phyloP scores from a whole-genome alignment of 805 yeast genomes.

The Candida multigemmis region DNA sequence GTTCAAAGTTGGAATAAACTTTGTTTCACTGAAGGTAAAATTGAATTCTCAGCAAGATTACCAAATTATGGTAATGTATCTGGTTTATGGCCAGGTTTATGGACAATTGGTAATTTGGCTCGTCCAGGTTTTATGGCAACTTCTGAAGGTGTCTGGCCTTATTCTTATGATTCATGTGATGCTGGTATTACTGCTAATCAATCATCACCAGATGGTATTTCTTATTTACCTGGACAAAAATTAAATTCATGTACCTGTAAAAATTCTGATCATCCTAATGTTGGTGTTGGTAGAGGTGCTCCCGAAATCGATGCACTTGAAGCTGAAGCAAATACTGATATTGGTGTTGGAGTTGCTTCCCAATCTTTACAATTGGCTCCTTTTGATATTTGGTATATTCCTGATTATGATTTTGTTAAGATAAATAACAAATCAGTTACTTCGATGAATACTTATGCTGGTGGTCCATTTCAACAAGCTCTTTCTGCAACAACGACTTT shows the following conservation, averaged over 20 bases:
- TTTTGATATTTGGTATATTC: constrained; percentile 87
- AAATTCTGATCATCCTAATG: constrained; percentile 29
- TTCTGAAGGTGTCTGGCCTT: constrained; percentile 34
- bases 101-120: constrained; percentile 34
- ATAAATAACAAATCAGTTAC: constrained; percentile 63
- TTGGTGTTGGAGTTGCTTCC: constrained; percentile 62
- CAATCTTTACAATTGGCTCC: constrained; percentile 94
- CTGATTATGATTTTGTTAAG: constrained; percentile 76
- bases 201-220: constrained; percentile 31
- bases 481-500: constrained; percentile 74
- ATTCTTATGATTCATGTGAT: constrained; percentile 29
- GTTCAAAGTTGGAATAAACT: constrained; percentile 30
- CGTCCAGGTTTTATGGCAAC: constrained; percentile 29
- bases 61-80: constrained; percentile 27
- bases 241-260: constrained; percentile 25
- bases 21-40: constrained; percentile 26
- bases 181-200: constrained; percentile 33
- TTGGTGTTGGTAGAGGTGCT: constrained; percentile 30
- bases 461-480: constrained; percentile 94
- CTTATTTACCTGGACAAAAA: constrained; percentile 30
- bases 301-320: constrained; percentile 85
- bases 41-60: constrained; percentile 22
- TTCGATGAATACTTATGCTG: constrained; percentile 78
- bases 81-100: constrained; percentile 34
- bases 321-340: constrained; percentile 58